Evolutionary conservation across 2,329 filamentous ascomycete species (phyloP), one percentile per base, ranked within the genome.

Genomic region (Fusarium anguioides): DNA sequence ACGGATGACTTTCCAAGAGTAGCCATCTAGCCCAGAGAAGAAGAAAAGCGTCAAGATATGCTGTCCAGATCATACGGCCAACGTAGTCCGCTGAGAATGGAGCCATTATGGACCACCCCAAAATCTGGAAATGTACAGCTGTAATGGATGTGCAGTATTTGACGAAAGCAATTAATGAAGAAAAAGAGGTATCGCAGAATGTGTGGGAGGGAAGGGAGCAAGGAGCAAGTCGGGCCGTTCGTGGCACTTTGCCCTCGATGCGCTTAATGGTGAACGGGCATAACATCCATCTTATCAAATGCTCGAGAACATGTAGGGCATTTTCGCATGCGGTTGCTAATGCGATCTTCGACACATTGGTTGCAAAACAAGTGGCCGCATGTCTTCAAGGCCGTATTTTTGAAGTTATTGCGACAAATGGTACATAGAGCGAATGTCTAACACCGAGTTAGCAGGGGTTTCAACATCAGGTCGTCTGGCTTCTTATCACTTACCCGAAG

Each of bases 291-390:
- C 77, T 89, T 91, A 74, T 97, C 95, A 76, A 99, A 99, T 6
- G 93, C 89, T 79, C 91, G 92, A 73, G 91, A 93, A 83, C 96
- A 99, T 72, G 93, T 95, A 4, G 96, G 96, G 75, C 96, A 99
- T 79, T 98, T 98, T 70, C 96, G 88, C 81, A 95, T 94, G 33
- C 96, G 91, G 74, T 96, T 97, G 42, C 88, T 89, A 64, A 97
- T 89, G 57, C 96, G 90, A 74, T 96, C 91, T 68, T 97, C 93
- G 23, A 98, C 91, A 76, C 96, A 99, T 45, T 89, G 86, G 75
- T 90, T 90, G 85, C 96, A 99, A 79, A 98, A 97, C 46, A 97
- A 87, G 78, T 99, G 96, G 3, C 96, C 96, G 77, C 96, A 99
- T 1, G 92, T 94, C 81, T 96, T 96, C 77, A 99, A 86, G 11